Evolutionary conservation across 2,329 filamentous ascomycete genomes (phyloP).

Genomic region (Diplodia seriata): DNA sequence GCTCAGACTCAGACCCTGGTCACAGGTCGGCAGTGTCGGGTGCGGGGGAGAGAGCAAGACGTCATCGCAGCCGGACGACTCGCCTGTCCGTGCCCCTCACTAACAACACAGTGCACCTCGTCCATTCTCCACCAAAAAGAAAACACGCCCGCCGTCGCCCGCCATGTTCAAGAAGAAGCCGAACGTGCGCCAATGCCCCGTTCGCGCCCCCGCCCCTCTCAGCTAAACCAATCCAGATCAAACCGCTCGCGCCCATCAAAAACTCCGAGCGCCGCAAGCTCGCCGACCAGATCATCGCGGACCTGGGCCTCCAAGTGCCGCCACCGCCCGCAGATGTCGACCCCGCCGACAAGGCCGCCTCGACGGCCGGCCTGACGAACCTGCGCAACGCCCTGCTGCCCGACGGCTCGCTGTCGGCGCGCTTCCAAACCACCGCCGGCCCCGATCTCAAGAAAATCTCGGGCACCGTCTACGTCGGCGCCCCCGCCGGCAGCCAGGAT

Average conservation of each 20-base stretch:
- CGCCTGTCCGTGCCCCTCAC: slow-evolving; percentile 19
- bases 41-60: slow-evolving; percentile 1
- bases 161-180: slow-evolving; percentile 71
- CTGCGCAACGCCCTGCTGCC: slow-evolving; percentile 67
- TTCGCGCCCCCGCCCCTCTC: not conserved
- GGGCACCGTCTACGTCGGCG: slow-evolving; percentile 70
- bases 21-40: too few relatives aligned
- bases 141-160: slow-evolving; percentile 12
- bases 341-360: slow-evolving; percentile 52
- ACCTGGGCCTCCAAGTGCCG: slow-evolving; percentile 62
- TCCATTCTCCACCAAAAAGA: not conserved
- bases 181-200: slow-evolving; percentile 49
- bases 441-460: slow-evolving; percentile 67
- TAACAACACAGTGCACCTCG: not conserved
- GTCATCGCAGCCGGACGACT: slow-evolving; percentile 6
- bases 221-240: slow-evolving; percentile 59
- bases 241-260: slow-evolving; percentile 69
- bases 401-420: slow-evolving; percentile 67
- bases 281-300: slow-evolving; percentile 70
- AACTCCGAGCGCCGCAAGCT: slow-evolving; percentile 72
- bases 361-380: slow-evolving; percentile 55
- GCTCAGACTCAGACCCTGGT: not conserved
- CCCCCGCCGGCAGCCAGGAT: slow-evolving; percentile 59
- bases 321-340: slow-evolving; percentile 45
- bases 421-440: slow-evolving; percentile 70